Base-by-base conservation (phyloP, 352 stramenopile genomes). In the Albugo candida region DNA sequence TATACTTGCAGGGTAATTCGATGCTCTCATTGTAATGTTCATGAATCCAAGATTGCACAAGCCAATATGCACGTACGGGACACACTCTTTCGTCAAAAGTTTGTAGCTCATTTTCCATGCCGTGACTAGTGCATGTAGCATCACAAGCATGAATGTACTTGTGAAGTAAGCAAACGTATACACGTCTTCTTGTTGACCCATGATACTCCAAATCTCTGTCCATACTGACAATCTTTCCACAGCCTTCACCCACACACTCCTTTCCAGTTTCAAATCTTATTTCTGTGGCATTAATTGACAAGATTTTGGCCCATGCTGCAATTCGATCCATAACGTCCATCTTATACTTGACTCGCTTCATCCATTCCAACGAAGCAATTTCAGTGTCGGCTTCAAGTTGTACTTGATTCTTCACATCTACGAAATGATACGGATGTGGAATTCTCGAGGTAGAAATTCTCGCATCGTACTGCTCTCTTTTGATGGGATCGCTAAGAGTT, bases 301-400 rank as follows among this genome's bases (percentile, higher is more conserved):
- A 55, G 13, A 86, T 53, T 50, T 68, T 78, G 14, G 67, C 70
- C 74, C 74, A 86, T 45, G 80, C 65, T 8, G 74, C 58, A 41
- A 86, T 80, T 10, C 67, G 64, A 35, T 77, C 74, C 71, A 86
- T 86, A 1, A 86, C 74, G 43, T 86, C 74, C 71, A 83, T 86
- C 48, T 86, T 86, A 69, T 86, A 71, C 51, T 86, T 83, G 13
- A 86, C 67, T 4, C 74, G 68, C 6, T 67, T 68, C 69, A 86
- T 83, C 74, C 74, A 86, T 55, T 86, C 74, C 2, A 86, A 59
- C 3, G 70, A 83, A 27, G 74, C 74, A 57, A 83, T 83, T 45
- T 86, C 70, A 14, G 65, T 76, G 13, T 65, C 64, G 12, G 69
- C 71, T 51, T 86, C 74, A 1, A 86, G 24, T 20, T 70, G 64